Conservation (phyloP, 2,329 filamentous ascomycete genomes). For the Stemphylium beticola region DNA sequence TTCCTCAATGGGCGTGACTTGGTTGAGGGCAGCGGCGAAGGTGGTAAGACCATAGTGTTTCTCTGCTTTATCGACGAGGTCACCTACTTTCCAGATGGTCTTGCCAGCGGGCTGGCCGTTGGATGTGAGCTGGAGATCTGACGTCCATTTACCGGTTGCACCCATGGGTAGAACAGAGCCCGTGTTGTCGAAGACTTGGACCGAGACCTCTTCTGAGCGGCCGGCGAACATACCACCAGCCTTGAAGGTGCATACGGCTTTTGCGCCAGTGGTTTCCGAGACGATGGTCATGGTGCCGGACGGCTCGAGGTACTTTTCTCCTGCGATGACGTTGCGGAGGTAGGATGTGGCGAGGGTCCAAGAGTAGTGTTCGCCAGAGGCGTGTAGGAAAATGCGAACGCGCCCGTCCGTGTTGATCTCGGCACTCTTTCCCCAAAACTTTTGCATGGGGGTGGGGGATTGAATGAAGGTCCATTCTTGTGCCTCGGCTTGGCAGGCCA, state of each 20-base stretch:
- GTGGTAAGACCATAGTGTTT: constrained; percentile 86
- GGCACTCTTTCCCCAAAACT: constrained; percentile 98
- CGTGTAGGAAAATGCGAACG: constrained; percentile 77
- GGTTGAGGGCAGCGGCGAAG: constrained; percentile 86
- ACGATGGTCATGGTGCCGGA: constrained; percentile 86
- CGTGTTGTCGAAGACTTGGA: constrained; percentile 72
- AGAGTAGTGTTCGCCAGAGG: constrained; percentile 80
- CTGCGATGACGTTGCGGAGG: constrained; percentile 93
- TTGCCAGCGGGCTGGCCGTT: constrained; percentile 65
- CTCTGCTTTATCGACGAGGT: constrained; percentile 77
- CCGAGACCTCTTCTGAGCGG: constrained; percentile 84
- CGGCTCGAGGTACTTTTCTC: constrained; percentile 97
- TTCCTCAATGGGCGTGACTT: constrained; percentile 81
- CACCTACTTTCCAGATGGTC: constrained; percentile 79
- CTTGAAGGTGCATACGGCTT: constrained; percentile 88
- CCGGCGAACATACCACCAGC: constrained; percentile 97
- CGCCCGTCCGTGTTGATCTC: constrained; percentile 94
- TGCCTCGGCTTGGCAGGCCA: constrained; percentile 92
- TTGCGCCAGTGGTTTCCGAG: constrained; percentile 83
- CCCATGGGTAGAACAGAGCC: constrained; percentile 71
- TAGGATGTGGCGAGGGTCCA: constrained; percentile 91
- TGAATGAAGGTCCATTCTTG: constrained; percentile 86
- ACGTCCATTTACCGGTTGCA: constrained; percentile 85
- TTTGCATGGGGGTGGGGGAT: constrained; percentile 86
- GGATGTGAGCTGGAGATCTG: constrained; percentile 69